phyloP scores from a whole-genome alignment of 2,329 filamentous ascomycete species.

The Cadophora sp. region DNA sequence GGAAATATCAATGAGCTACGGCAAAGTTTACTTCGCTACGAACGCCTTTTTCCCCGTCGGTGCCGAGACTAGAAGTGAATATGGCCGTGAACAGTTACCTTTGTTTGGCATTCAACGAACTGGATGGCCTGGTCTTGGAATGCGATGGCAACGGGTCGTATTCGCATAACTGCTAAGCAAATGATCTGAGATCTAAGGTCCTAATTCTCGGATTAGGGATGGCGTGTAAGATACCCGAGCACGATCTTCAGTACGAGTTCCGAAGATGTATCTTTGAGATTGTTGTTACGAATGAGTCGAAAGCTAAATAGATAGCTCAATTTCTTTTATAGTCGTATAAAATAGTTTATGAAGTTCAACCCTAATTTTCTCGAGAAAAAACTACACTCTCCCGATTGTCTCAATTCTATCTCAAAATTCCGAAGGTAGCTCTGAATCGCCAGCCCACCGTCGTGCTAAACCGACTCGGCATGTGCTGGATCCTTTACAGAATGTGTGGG shows the following conservation, averaged over 20 bases:
- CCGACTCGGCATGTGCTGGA: background rate
- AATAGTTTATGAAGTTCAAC: too few relatives aligned
- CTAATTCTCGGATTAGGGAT: conserved; percentile 1
- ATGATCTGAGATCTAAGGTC: conserved; percentile 3
- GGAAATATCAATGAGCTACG: too few relatives aligned
- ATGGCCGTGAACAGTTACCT: too few relatives aligned
- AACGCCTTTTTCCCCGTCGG: too few relatives aligned
- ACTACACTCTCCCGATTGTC: too few relatives aligned
- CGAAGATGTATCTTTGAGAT: background rate
- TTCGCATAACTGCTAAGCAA: background rate
- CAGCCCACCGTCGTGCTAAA: background rate
- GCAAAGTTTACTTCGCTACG: too few relatives aligned
- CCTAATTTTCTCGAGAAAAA: too few relatives aligned
- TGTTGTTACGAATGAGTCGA: background rate
- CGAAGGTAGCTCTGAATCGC: background rate
- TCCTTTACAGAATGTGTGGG: background rate
- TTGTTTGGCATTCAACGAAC: background rate
- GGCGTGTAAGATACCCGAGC: conserved; percentile 1
- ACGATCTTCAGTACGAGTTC: conserved; percentile 1
- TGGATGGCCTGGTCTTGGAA: background rate
- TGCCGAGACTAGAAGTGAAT: too few relatives aligned
- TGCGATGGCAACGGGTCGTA: background rate
- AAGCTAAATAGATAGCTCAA: background rate
- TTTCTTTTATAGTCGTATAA: background rate
- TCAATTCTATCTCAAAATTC: background rate